Conservation (phyloP, 805 yeast genomes). For the Candida peoriensis region DNA sequence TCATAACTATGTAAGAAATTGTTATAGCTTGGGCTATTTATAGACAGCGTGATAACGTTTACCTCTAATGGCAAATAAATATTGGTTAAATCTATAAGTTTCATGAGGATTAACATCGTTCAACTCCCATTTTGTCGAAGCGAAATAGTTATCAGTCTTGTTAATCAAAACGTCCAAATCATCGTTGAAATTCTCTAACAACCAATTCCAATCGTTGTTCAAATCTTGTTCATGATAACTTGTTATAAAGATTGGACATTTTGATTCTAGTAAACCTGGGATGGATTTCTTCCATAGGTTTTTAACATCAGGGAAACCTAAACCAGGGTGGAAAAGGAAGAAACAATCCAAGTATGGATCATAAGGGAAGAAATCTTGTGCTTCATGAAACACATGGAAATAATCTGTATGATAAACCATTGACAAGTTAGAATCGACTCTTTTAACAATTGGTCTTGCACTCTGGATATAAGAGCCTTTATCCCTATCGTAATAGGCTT, state of each 20-base stretch:
- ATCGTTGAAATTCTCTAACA: slow-evolving; percentile 57
- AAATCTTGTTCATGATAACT: slow-evolving; percentile 81
- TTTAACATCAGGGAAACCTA: slow-evolving; percentile 73
- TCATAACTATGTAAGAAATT: background rate
- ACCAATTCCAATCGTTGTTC: slow-evolving; percentile 65
- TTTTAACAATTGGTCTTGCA: slow-evolving; percentile 62
- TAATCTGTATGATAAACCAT: slow-evolving; percentile 84
- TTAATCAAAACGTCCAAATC: slow-evolving; percentile 81
- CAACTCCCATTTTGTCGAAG: slow-evolving; percentile 90
- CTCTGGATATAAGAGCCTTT: slow-evolving; percentile 54
- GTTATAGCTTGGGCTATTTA: background rate
- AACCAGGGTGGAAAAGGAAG: slow-evolving; percentile 94
- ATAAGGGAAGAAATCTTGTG: slow-evolving; percentile 94
- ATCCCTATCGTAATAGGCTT: slow-evolving; percentile 71
- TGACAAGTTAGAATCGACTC: slow-evolving; percentile 68
- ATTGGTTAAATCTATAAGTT: slow-evolving; percentile 87
- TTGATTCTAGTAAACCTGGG: slow-evolving; percentile 84
- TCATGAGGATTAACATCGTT: slow-evolving; percentile 91
- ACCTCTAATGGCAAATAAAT: slow-evolving; percentile 89
- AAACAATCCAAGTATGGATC: slow-evolving; percentile 94
- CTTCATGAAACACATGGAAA: slow-evolving; percentile 86
- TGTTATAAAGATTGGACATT: slow-evolving; percentile 87
- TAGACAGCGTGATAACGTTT: slow-evolving; percentile 87
- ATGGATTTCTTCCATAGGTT: slow-evolving; percentile 81
- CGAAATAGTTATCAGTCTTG: slow-evolving; percentile 66